phyloP scores from a whole-genome alignment of 306 rosid genomes.

The Castanea sativa region DNA sequence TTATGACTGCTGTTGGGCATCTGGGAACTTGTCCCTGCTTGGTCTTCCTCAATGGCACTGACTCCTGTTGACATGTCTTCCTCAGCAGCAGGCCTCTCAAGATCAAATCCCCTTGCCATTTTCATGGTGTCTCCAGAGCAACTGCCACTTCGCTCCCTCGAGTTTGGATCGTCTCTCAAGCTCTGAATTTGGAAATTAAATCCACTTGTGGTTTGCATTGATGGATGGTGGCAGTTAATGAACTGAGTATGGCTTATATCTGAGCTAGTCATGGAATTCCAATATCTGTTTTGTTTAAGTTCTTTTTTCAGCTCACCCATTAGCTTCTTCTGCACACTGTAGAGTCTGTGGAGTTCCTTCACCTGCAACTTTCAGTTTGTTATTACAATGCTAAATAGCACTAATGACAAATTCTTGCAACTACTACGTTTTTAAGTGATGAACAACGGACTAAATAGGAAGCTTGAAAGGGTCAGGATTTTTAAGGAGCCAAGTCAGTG shows the following conservation, averaged over 20 bases:
- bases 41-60: constrained; percentile 41
- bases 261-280: constrained; percentile 37
- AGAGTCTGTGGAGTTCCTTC: constrained; percentile 76
- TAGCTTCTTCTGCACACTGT: constrained; percentile 72
- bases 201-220: constrained; percentile 24
- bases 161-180: constrained; percentile 47
- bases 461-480: not conserved
- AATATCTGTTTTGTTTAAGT: constrained; percentile 30
- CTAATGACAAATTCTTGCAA: not conserved
- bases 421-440: constrained; percentile 9
- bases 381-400: constrained; percentile 5
- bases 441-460: not conserved
- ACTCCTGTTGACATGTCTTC: constrained; percentile 43
- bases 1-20: constrained; percentile 27
- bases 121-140: constrained; percentile 62
- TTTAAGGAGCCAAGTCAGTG: not conserved
- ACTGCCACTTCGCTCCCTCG: constrained; percentile 77
- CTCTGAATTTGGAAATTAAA: constrained; percentile 38
- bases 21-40: constrained; percentile 48
- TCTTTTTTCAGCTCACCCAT: constrained; percentile 62
- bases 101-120: constrained; percentile 61
- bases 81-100: constrained; percentile 63
- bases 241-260: constrained; percentile 32
- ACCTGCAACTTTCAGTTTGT: constrained; percentile 52
- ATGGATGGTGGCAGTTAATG: constrained; percentile 33